Conservation (phyloP, 1,284 basidiomycete species). For the Veloporphyrellus conicus region DNA sequence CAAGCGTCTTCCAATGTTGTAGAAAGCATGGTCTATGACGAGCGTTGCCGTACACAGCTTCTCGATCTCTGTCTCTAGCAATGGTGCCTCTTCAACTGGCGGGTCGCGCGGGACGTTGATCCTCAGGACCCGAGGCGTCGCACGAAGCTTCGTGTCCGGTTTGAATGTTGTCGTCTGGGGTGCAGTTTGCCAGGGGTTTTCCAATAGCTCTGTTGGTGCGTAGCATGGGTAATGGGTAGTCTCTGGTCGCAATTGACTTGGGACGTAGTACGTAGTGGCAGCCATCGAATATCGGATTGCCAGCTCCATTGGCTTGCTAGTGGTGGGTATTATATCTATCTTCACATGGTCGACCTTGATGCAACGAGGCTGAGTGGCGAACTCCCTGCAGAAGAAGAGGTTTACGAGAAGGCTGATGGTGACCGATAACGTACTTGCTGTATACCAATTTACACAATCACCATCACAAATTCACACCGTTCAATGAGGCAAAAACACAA, state of each 20-base stretch:
- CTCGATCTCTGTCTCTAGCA: conserved; percentile 19
- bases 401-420: neutral
- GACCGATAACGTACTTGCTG: neutral
- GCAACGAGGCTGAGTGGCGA: neutral
- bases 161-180: neutral
- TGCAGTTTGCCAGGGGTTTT: neutral
- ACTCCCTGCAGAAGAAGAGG: neutral
- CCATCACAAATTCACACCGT: neutral
- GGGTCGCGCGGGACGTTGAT: conserved; percentile 7
- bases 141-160: neutral
- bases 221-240: neutral
- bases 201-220: neutral
- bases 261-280: conserved; percentile 1
- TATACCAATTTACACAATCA: neutral
- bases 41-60: conserved; percentile 14
- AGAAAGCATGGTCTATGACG: conserved; percentile 18
- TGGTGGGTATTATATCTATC: conserved; percentile 12
- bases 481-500: no score
- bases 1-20: conserved; percentile 8
- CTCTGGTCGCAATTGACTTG: neutral
- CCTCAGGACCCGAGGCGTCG: conserved; percentile 1
- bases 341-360: neutral
- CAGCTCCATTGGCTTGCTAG: neutral
- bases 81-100: conserved; percentile 13
- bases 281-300: conserved; percentile 12